Evolutionary conservation across 2,329 filamentous ascomycete genomes (phyloP).

Genomic region (Alternaria ethzedia): DNA sequence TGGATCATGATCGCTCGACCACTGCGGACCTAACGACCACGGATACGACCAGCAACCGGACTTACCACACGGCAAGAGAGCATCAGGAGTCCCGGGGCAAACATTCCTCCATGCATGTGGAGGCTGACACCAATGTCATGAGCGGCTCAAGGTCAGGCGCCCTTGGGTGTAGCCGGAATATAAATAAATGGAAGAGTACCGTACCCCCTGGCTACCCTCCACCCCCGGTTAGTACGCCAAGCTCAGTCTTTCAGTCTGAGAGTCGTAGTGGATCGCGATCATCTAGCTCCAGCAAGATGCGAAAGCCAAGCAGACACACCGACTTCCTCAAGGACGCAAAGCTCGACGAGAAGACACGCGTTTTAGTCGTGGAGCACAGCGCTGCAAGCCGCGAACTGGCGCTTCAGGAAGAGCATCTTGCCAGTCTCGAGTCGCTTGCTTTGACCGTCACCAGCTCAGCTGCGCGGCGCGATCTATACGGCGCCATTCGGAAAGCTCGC

Average conservation of each 20-base stretch:
- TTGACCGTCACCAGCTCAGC: neutral
- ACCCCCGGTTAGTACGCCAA: neutral
- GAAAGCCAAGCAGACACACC: neutral
- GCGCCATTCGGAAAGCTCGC: neutral
- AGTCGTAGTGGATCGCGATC: neutral
- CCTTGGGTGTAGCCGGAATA: too few species aligned
- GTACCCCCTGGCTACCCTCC: neutral
- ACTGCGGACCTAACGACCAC: neutral
- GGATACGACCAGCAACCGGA: neutral
- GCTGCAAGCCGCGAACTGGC: neutral
- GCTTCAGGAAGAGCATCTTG: neutral
- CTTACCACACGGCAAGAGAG: neutral
- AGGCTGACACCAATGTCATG: too few species aligned
- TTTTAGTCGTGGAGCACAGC: neutral
- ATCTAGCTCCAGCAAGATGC: neutral
- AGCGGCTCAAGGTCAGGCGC: too few species aligned
- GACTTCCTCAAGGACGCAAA: neutral
- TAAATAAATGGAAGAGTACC: neutral
- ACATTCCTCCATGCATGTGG: neutral
- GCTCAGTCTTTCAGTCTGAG: neutral
- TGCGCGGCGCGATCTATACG: neutral
- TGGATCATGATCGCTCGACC: neutral
- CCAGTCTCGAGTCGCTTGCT: neutral
- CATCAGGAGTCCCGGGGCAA: neutral
- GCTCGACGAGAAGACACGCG: neutral